These are phyloP conservation scores for Fusarium sp. DNA, from an alignment of 2,329 filamentous ascomycete species.

Conservation along the genomic window DNA sequence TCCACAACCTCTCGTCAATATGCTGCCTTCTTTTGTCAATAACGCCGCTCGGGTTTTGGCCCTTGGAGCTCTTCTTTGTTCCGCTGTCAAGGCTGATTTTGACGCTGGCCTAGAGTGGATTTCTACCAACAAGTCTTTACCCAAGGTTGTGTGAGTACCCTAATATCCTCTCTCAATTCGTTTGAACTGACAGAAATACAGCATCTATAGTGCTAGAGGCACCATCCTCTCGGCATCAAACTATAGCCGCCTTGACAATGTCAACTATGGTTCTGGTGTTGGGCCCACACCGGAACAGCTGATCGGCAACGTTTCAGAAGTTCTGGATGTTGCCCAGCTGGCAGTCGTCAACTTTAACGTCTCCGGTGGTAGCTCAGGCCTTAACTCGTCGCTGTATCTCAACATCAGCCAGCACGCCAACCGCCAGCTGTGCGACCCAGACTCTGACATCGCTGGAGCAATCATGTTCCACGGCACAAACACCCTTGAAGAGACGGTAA, in stretches of 20 bases:
- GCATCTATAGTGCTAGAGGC: conserved; percentile 40
- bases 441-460: conserved; percentile 47
- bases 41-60: not conserved
- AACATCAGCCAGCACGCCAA: conserved; percentile 50
- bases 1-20: not conserved
- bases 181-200: not conserved
- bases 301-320: conserved; percentile 49
- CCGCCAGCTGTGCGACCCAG: conserved; percentile 45
- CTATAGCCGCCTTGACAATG: conserved; percentile 49
- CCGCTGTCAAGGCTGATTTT: conserved; percentile 5
- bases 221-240: conserved; percentile 52
- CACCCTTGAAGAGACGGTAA: conserved; percentile 64
- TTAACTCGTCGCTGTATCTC: conserved; percentile 49
- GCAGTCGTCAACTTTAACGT: conserved; percentile 45
- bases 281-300: conserved; percentile 43
- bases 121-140: conserved; percentile 40
- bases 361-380: conserved; percentile 44
- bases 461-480: conserved; percentile 62
- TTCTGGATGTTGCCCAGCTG: conserved; percentile 48
- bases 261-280: conserved; percentile 46
- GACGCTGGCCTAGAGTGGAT: conserved; percentile 40
- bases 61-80: conserved; percentile 1
- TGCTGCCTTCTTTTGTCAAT: not conserved
- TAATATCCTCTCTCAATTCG: too few species aligned
- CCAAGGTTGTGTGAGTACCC: conserved; percentile 43